These are phyloP conservation scores for Astrephomene gubernaculifera DNA, from an alignment of 139 green algal species.

Conservation along the genomic window DNA sequence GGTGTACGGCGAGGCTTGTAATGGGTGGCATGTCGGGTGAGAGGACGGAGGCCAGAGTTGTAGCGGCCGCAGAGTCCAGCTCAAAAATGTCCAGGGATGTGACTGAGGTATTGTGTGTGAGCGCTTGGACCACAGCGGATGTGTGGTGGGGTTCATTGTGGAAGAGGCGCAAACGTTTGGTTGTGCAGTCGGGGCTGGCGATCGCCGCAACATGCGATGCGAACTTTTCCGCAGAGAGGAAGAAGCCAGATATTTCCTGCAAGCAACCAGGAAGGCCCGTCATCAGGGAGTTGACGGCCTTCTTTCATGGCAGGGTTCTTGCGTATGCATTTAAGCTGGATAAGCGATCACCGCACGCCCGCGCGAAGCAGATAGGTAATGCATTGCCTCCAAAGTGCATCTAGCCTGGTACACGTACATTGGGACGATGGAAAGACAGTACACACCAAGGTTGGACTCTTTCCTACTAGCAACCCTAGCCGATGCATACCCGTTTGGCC, in stretches of 20 bases:
- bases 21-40: not conserved
- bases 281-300: no score
- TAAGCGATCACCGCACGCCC: no score
- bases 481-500: no score
- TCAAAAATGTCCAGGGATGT: slow-evolving; percentile 20
- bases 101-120: not conserved
- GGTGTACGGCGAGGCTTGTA: slow-evolving; percentile 1
- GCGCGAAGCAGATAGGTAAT: no score
- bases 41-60: not conserved
- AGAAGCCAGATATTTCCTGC: slow-evolving; percentile 41
- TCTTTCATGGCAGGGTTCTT: no score
- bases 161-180: slow-evolving; percentile 11
- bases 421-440: no score
- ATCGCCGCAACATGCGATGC: not conserved
- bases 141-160: slow-evolving; percentile 34
- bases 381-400: no score
- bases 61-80: not conserved
- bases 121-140: not conserved
- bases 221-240: slow-evolving; percentile 30
- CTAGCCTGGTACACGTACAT: no score
- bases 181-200: slow-evolving; percentile 1
- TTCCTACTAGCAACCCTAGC: no score
- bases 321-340: no score
- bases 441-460: no score
- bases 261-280: no score